Evolutionary conservation across 2,329 filamentous ascomycete species (phyloP).

Genomic region (Xylaria sp.): DNA sequence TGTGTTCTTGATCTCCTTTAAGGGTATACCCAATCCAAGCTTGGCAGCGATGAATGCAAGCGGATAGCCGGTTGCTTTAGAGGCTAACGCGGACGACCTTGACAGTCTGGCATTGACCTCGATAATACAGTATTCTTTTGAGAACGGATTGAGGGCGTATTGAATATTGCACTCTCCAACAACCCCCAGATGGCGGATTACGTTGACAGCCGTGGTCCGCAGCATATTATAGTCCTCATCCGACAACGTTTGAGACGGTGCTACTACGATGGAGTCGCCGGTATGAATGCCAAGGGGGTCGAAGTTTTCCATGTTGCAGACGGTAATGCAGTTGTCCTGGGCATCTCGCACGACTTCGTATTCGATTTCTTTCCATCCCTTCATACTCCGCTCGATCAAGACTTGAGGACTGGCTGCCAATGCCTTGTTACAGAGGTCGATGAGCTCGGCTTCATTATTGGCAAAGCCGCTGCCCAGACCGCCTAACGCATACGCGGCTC

Average conservation of each 20-base stretch:
- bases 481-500: conserved; percentile 93
- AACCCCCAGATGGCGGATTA: conserved; percentile 94
- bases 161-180: conserved; percentile 99
- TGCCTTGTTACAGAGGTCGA: conserved; percentile 90
- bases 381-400: conserved; percentile 97
- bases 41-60: conserved; percentile 97
- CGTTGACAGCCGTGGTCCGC: conserved; percentile 92
- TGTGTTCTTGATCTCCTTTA: conserved; percentile 95
- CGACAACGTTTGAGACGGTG: conserved; percentile 92
- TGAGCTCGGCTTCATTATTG: conserved; percentile 79
- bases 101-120: conserved; percentile 98
- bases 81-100: conserved; percentile 90
- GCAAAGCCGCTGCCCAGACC: conserved; percentile 96
- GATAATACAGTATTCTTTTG: conserved; percentile 97
- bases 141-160: conserved; percentile 94
- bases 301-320: conserved; percentile 99
- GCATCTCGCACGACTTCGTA: conserved; percentile 97
- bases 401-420: conserved; percentile 95
- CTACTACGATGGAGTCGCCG: conserved; percentile 96
- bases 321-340: conserved; percentile 97
- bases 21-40: conserved; percentile 87
- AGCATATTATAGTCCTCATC: conserved; percentile 99
- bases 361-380: conserved; percentile 99
- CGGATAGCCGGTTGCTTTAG: conserved; percentile 96
- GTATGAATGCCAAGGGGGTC: conserved; percentile 98